A percentile compares a stretch with the other conserved stretches of the same genome.
Evolutionary conservation across 768 basidiomycete species (phyloP).

Genomic region (Leucocoprinus birnbaumii): DNA sequence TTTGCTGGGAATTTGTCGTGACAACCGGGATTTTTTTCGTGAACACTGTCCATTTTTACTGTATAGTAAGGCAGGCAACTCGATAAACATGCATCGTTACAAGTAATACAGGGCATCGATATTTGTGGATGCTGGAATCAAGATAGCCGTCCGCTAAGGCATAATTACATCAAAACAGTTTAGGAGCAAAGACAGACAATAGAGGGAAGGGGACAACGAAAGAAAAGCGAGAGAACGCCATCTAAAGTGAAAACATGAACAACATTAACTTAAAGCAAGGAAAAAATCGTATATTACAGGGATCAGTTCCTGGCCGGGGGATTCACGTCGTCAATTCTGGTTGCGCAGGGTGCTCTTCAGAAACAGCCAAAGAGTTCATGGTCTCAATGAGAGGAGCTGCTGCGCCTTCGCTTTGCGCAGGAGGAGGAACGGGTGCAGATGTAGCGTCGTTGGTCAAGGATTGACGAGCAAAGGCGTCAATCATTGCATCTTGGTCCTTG

Average conservation of each 20-base stretch:
- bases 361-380: constrained; percentile 11
- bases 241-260: constrained; percentile 18
- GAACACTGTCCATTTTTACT: neutral
- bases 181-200: neutral
- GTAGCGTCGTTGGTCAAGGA: constrained; percentile 32
- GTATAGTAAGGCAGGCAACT: neutral
- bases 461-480: constrained; percentile 72
- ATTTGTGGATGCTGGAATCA: neutral
- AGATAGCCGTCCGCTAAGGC: constrained; percentile 1
- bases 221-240: constrained; percentile 13
- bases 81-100: constrained; percentile 4
- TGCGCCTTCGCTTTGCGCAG: neutral
- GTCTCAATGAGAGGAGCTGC: constrained; percentile 7
- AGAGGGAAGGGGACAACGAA: constrained; percentile 9
- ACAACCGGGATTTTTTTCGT: neutral
- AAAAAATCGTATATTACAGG: constrained; percentile 13
- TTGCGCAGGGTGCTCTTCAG: constrained; percentile 1
- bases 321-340: constrained; percentile 15
- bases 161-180: constrained; percentile 8
- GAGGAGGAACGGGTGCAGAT: neutral
- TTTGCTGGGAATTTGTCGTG: neutral
- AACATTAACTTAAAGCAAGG: constrained; percentile 21
- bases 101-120: neutral
- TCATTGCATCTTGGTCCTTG: constrained; percentile 81
- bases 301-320: constrained; percentile 4